Evolutionary conservation across 495 filamentous ascomycete species (phyloP), one percentile per base, ranked within the genome.

Genomic region (Xeromyces bisporus): DNA sequence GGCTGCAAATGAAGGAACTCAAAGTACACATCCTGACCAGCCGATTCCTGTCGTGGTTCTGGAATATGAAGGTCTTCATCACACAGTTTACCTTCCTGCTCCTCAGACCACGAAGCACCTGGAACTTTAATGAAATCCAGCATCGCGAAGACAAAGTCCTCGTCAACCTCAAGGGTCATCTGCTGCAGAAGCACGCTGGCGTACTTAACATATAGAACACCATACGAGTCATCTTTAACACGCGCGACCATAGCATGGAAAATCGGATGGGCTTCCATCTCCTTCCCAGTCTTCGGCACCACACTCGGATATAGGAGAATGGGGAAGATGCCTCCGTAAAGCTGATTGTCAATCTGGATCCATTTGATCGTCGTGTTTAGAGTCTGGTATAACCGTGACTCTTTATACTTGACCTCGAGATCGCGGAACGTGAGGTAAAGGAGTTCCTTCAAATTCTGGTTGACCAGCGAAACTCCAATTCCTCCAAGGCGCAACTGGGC

Each of bases 271-370:
- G 83, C 75, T 38, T 94, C 91, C 56, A 93, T 91, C 53, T 97
- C 91, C 55, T 84, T 87, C 15, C 84, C 85, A 35, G 85, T 89
- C 61, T 96, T 96, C 2, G 91, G 91, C 7, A 97, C 89, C n/a
- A 97, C 89, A 51, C 84, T 93, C 7, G 89, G 89, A 48, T 97
- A 97, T 23, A 96, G 62, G 34, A 97, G 74, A 54, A 97, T 92
- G 0, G 89, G 89, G 66, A 97, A 97, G 40, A 97, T 84, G 9
- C 89, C 89, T 25, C 89, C 89, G 47, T 96, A 97, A 15, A 97
- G 75, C 47, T 97, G 89, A 46, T 97, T 97, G 58, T 97, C 89
- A 46, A 97, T 86, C 52, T 97, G 89, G 29, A 97, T 85, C 89
- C 89, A 97, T 52, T 94, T 96, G 51, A 93, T 78, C 0, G 80